phyloP scores from a whole-genome alignment of 805 yeast species.

The Debaryomyces hansenii region DNA sequence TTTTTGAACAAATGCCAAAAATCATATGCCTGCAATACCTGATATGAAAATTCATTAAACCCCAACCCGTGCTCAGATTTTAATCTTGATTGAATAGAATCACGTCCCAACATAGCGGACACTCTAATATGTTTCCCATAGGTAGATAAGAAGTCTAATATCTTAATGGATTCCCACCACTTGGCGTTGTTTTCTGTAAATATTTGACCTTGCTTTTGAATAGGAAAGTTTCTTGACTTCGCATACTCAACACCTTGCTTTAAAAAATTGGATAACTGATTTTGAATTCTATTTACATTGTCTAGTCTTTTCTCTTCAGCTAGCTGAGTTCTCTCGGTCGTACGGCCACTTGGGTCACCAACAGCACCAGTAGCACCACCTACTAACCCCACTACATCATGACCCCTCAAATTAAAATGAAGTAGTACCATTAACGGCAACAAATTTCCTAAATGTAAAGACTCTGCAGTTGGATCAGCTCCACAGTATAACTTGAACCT shows the following conservation, averaged over 20 bases:
- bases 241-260: slow-evolving; percentile 64
- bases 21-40: slow-evolving; percentile 89
- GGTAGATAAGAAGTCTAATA: slow-evolving; percentile 74
- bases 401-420: slow-evolving; percentile 85
- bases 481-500: slow-evolving; percentile 79
- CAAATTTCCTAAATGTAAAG: slow-evolving; percentile 88
- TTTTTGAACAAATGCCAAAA: slow-evolving; percentile 74
- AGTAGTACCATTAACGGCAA: slow-evolving; percentile 82
- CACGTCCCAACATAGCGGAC: slow-evolving; percentile 84
- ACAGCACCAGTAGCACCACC: slow-evolving; percentile 96
- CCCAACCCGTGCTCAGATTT: slow-evolving; percentile 76
- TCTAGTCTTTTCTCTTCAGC: slow-evolving; percentile 47
- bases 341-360: slow-evolving; percentile 95
- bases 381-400: slow-evolving; percentile 76
- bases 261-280: slow-evolving; percentile 65
- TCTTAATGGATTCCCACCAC: slow-evolving; percentile 83
- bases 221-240: slow-evolving; percentile 42
- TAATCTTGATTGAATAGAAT: slow-evolving; percentile 77
- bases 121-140: slow-evolving; percentile 82
- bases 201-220: slow-evolving; percentile 36
- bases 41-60: slow-evolving; percentile 92
- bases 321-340: slow-evolving; percentile 68
- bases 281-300: slow-evolving; percentile 60
- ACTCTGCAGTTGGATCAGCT: slow-evolving; percentile 92
- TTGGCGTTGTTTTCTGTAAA: slow-evolving; percentile 60